Evolutionary conservation across 495 filamentous ascomycete genomes (phyloP).

Genomic region (Penicillium turbatum): DNA sequence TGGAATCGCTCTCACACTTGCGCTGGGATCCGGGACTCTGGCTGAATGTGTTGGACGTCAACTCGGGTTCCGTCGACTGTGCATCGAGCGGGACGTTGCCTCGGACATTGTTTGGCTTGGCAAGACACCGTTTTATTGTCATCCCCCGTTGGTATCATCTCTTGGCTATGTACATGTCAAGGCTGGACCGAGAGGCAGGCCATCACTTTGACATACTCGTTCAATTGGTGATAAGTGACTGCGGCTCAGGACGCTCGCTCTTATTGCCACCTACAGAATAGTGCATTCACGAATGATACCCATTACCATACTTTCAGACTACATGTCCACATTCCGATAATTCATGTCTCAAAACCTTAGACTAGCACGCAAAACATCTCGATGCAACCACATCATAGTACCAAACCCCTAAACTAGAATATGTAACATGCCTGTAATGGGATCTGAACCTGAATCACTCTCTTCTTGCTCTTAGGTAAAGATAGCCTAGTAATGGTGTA

Average conservation of each 20-base stretch:
- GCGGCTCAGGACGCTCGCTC: too few species aligned
- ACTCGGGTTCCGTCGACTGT: not conserved
- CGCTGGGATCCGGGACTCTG: not conserved
- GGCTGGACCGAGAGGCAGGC: not conserved
- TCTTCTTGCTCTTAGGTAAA: not conserved
- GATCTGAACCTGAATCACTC: not conserved
- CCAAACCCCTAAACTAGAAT: not conserved
- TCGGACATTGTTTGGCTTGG: not conserved
- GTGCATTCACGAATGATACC: too few species aligned
- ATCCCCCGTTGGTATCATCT: not conserved
- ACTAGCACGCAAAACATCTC: not conserved
- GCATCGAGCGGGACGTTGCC: not conserved
- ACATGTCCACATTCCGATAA: not conserved
- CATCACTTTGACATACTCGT: not conserved
- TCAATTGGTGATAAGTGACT: not conserved
- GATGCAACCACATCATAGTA: not conserved
- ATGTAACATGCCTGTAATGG: not conserved
- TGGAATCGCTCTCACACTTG: not conserved
- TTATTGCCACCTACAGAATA: too few species aligned
- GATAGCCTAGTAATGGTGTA: not conserved
- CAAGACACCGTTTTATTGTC: not conserved
- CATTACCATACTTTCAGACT: not conserved
- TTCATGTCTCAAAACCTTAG: not conserved
- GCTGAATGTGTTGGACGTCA: not conserved
- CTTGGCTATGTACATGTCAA: not conserved